These are phyloP conservation scores for Eucalyptus pumila DNA, from an alignment of 345 rosid species.

Conservation along the genomic window DNA sequence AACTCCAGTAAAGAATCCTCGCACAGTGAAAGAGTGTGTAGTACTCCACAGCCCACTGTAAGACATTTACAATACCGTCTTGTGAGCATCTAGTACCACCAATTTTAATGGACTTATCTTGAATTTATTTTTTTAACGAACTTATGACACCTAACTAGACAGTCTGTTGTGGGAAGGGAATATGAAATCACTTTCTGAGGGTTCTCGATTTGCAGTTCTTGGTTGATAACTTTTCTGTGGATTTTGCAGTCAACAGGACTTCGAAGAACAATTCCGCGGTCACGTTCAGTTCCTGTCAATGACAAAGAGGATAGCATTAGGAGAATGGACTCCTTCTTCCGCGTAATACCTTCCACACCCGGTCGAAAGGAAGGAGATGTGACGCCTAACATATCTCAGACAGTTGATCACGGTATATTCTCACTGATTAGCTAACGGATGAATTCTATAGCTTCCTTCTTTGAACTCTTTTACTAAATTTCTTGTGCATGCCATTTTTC, in stretches of 20 bases:
- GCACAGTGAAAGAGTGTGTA: conserved; percentile 18
- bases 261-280: conserved; percentile 43
- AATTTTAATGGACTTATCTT: not conserved
- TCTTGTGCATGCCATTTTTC: not conserved
- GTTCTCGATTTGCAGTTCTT: not conserved
- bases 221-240: not conserved
- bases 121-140: not conserved
- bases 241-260: conserved; percentile 41
- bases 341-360: conserved; percentile 74
- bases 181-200: not conserved
- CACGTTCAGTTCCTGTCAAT: conserved; percentile 71
- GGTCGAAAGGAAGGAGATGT: conserved; percentile 52
- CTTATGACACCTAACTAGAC: not conserved
- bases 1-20: conserved; percentile 32
- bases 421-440: not conserved
- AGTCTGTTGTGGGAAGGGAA: not conserved
- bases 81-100: not conserved
- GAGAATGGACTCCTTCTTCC: conserved; percentile 83
- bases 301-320: conserved; percentile 46
- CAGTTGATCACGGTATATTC: not conserved
- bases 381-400: conserved; percentile 14
- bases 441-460: not conserved
- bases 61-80: conserved; percentile 1
- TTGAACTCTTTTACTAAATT: not conserved
- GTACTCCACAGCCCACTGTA: conserved; percentile 40